Evolutionary conservation across 2,329 filamentous ascomycete genomes (phyloP).

Genomic region (Sporothrix protearum): DNA sequence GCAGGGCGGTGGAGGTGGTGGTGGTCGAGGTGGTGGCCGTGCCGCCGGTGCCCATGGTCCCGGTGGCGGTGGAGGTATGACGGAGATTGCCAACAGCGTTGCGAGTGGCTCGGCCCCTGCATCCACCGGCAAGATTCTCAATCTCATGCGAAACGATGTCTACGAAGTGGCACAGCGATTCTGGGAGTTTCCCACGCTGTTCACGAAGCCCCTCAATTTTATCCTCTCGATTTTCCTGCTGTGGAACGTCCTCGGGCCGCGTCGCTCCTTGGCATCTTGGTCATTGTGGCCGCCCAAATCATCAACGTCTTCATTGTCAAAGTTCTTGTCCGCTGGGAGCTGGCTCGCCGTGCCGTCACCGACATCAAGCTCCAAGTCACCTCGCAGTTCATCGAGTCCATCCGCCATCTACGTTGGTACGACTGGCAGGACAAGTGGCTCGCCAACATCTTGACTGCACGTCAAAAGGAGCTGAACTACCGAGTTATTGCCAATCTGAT

Average conservation of each 20-base stretch:
- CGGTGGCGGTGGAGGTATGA: slow-evolving; percentile 22
- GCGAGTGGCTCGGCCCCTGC: slow-evolving; percentile 50
- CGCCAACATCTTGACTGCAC: slow-evolving; percentile 61
- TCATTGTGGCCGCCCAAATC: slow-evolving; percentile 65
- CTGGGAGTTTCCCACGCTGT: slow-evolving; percentile 77
- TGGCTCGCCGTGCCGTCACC: slow-evolving; percentile 66
- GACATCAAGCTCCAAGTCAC: slow-evolving; percentile 76
- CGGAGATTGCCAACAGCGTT: slow-evolving; percentile 14
- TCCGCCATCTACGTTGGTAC: slow-evolving; percentile 76
- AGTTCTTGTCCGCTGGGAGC: slow-evolving; percentile 64
- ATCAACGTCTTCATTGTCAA: slow-evolving; percentile 67
- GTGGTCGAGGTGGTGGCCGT: slow-evolving; percentile 9
- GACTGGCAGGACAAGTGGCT: slow-evolving; percentile 79
- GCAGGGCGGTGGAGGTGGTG: slow-evolving; percentile 1
- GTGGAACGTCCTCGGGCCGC: slow-evolving; percentile 78
- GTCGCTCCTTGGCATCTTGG: slow-evolving; percentile 68
- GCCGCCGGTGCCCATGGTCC: slow-evolving; percentile 13
- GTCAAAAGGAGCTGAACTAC: slow-evolving; percentile 63
- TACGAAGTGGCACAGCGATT: slow-evolving; percentile 81
- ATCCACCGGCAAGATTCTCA: slow-evolving; percentile 86
- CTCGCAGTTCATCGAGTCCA: slow-evolving; percentile 81
- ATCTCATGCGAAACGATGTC: slow-evolving; percentile 76
- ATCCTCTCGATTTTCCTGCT: slow-evolving; percentile 69
- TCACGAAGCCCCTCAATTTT: slow-evolving; percentile 74
- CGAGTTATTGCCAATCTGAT: slow-evolving; percentile 63